Percentiles rank a stretch among this genome's conserved stretches.
Evolutionary conservation across 2,329 filamentous ascomycete species (phyloP).

Genomic region (Colletotrichum endophyticum): DNA sequence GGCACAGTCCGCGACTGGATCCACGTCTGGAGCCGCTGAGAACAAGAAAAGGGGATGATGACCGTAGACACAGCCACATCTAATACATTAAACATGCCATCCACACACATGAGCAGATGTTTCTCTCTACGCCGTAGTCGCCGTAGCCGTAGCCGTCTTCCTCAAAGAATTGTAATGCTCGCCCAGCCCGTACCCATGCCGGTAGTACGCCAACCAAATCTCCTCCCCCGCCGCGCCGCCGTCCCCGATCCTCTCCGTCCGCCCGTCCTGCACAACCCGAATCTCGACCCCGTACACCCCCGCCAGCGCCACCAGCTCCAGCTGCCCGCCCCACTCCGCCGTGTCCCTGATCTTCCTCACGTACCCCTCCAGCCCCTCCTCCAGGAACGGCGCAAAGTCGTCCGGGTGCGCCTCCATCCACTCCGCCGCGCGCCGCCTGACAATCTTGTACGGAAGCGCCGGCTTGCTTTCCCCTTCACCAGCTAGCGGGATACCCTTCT

Average conservation of each 20-base stretch:
- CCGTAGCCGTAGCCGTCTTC: conserved; percentile 34
- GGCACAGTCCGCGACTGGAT: conserved; percentile 57
- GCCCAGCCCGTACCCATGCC: conserved; percentile 90
- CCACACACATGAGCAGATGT: too few relatives aligned
- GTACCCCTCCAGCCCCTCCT: conserved; percentile 78
- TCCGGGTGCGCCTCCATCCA: conserved; percentile 78
- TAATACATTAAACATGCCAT: not conserved
- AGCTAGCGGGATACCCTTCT: conserved; percentile 50
- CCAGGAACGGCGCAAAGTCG: conserved; percentile 86
- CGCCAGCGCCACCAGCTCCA: conserved; percentile 87
- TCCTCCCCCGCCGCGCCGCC: conserved; percentile 47
- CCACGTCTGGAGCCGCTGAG: conserved; percentile 53
- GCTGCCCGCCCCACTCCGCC: conserved; percentile 94
- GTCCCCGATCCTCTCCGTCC: conserved; percentile 76
- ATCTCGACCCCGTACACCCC: conserved; percentile 81
- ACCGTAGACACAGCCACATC: not conserved
- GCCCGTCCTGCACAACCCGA: conserved; percentile 83
- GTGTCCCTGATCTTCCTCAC: conserved; percentile 80
- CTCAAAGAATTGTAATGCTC: conserved; percentile 96
- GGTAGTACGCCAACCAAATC: conserved; percentile 92
- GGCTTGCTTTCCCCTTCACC: not conserved
- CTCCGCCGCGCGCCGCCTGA: conserved; percentile 74
- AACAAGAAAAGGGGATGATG: not conserved
- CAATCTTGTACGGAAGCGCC: conserved; percentile 62
- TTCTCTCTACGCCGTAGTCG: too few relatives aligned